Evolutionary conservation across 768 basidiomycete genomes (phyloP).

Genomic region (Chalciporus chontae): DNA sequence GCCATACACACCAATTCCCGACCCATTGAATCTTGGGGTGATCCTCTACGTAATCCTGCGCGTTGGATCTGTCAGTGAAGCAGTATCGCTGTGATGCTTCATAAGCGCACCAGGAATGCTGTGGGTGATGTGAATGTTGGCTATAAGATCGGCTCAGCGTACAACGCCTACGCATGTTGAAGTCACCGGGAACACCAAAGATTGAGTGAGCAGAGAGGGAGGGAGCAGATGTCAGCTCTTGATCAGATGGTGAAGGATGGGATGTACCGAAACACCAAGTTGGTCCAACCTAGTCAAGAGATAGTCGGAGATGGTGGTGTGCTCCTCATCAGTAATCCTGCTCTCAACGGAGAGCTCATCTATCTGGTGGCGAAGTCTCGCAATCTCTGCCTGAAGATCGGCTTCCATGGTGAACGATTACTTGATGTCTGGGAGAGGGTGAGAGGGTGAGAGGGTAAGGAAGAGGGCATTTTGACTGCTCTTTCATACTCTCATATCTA

Average conservation of each 20-base stretch:
- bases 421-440: neutral
- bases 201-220: conserved; percentile 46
- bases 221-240: neutral
- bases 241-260: neutral
- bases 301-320: conserved; percentile 55
- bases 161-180: conserved; percentile 55
- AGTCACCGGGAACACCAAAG: conserved; percentile 88
- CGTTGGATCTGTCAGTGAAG: neutral
- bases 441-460: neutral
- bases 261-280: conserved; percentile 56
- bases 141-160: neutral
- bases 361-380: conserved; percentile 45
- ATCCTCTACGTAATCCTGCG: conserved; percentile 79
- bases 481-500: neutral
- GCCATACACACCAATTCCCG: conserved; percentile 66
- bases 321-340: conserved; percentile 31
- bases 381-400: conserved; percentile 43
- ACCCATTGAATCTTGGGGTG: conserved; percentile 79
- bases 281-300: conserved; percentile 61
- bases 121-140: conserved; percentile 1
- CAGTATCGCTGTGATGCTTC: neutral
- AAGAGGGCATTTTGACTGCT: neutral
- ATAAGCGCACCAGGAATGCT: conserved; percentile 28
- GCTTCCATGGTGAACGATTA: conserved; percentile 14
- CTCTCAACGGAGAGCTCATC: conserved; percentile 35